Percentiles rank a stretch among this genome's conserved stretches.
Evolutionary conservation across 1,284 basidiomycete genomes (phyloP).

Genomic region (Naganishia liquefaciens): DNA sequence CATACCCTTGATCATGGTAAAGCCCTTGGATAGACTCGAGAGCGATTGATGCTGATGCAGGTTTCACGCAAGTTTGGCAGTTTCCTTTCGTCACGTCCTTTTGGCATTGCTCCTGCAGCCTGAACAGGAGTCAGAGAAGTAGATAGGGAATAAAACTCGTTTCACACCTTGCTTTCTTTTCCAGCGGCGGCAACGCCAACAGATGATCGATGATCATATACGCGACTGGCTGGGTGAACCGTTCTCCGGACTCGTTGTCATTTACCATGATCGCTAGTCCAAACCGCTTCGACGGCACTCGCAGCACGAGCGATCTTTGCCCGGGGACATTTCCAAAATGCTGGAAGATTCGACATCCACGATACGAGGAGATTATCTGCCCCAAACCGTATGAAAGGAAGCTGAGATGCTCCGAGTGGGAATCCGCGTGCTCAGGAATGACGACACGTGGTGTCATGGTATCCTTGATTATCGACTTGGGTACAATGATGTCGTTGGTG

Average conservation of each 20-base stretch:
- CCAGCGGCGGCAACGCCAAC: slow-evolving; percentile 30
- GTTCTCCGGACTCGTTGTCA: slow-evolving; percentile 32
- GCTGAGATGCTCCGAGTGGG: not conserved
- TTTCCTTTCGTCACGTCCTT: too few species aligned
- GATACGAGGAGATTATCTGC: slow-evolving; percentile 29
- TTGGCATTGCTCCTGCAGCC: too few species aligned
- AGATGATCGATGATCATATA: slow-evolving; percentile 37
- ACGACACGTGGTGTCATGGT: slow-evolving; percentile 11
- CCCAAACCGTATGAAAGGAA: slow-evolving; percentile 34
- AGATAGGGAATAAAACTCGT: too few species aligned
- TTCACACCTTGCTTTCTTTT: slow-evolving; percentile 31
- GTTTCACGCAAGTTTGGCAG: too few species aligned
- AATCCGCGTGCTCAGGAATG: not conserved
- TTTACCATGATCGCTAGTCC: slow-evolving; percentile 36
- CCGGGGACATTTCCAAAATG: slow-evolving; percentile 38
- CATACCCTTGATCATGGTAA: slow-evolving; percentile 32
- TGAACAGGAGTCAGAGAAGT: too few species aligned
- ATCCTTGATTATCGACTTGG: slow-evolving; percentile 34
- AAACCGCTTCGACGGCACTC: slow-evolving; percentile 33
- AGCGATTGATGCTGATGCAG: too few species aligned
- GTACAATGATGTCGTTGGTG: slow-evolving; percentile 37
- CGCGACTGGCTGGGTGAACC: slow-evolving; percentile 33
- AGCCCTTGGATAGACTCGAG: slow-evolving; percentile 9
- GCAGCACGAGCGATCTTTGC: slow-evolving; percentile 30
- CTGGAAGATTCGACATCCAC: slow-evolving; percentile 33